phyloP scores from a whole-genome alignment of 192 early-diverging fungal genomes.

The Linnemannia elongata region DNA sequence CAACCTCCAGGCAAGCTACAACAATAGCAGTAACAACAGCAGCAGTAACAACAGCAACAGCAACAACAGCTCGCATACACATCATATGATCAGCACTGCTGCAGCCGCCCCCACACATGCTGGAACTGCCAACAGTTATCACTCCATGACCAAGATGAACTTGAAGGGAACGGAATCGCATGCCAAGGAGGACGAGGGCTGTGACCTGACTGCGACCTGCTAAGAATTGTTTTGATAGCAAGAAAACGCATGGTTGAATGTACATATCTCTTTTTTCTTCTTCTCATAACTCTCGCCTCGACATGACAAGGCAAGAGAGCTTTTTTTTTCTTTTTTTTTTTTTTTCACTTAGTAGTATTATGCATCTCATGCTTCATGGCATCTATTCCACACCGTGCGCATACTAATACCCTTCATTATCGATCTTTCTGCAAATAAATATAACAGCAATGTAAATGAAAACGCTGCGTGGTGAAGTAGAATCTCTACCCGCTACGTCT shows the following conservation, averaged over 20 bases:
- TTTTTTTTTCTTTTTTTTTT: neutral
- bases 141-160: neutral
- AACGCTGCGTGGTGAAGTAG: neutral
- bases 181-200: slow-evolving; percentile 29
- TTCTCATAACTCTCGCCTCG: neutral
- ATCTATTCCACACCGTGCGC: neutral
- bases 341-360: neutral
- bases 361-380: neutral
- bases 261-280: neutral
- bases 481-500: neutral
- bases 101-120: neutral
- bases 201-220: slow-evolving; percentile 21
- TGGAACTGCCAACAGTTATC: neutral
- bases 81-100: slow-evolving; percentile 23
- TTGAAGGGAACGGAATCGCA: slow-evolving; percentile 8
- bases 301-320: neutral
- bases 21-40: neutral
- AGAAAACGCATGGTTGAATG: neutral
- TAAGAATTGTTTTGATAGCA: neutral
- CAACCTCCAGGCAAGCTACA: slow-evolving; percentile 8
- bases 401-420: neutral
- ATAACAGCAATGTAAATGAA: neutral
- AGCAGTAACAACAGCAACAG: neutral
- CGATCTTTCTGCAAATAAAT: neutral
- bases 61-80: neutral